Percentiles rank a stretch among this genome's conserved stretches.
Evolutionary conservation across 495 filamentous ascomycete species (phyloP).

Genomic region (Xylaria longipes): DNA sequence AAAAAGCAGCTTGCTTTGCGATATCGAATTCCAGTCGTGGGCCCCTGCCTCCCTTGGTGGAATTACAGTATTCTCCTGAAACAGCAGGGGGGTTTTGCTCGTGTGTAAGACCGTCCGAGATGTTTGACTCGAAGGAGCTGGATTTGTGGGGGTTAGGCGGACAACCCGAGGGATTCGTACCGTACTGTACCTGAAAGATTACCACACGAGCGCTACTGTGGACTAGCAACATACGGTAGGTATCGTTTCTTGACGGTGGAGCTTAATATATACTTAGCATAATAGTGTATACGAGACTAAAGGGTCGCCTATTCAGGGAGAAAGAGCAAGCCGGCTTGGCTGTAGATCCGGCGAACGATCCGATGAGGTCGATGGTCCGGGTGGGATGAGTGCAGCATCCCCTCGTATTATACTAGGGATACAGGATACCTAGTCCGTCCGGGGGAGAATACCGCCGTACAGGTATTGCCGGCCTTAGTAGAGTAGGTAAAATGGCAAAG

Average conservation of each 20-base stretch:
- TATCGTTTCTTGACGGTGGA: neutral
- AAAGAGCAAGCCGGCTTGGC: neutral
- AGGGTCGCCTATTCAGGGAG: neutral
- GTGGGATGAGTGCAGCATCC: neutral
- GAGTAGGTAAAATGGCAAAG: neutral
- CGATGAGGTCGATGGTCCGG: neutral
- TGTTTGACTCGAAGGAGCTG: neutral
- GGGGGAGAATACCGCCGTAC: too few species aligned
- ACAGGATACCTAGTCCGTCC: neutral
- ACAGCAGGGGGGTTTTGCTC: neutral
- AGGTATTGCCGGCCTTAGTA: neutral
- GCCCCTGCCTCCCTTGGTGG: neutral
- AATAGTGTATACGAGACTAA: neutral
- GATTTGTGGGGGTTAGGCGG: neutral
- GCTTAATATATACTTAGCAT: too few species aligned
- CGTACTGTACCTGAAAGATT: too few species aligned
- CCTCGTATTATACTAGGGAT: neutral
- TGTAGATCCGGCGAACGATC: constrained; percentile 12
- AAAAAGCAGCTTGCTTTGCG: neutral
- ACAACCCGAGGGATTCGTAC: constrained; percentile 1
- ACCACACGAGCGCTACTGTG: too few species aligned
- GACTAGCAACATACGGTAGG: neutral
- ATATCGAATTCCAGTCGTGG: neutral
- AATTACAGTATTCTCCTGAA: constrained; percentile 11
- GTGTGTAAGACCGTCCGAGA: constrained; percentile 4